These are phyloP conservation scores for Komagataella pastoris DNA, from an alignment of 805 yeast species.

Conservation along the genomic window DNA sequence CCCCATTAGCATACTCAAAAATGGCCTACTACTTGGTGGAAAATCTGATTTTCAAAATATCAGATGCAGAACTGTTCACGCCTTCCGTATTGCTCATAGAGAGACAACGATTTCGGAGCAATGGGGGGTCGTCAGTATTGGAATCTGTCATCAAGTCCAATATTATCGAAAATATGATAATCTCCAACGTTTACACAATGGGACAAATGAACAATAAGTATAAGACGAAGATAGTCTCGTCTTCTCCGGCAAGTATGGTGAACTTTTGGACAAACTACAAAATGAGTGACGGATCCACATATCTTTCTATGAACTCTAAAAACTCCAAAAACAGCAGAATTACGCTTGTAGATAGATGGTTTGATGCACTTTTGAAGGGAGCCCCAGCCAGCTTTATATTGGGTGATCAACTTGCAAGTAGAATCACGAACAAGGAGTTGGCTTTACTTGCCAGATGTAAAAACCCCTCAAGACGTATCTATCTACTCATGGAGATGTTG, in stretches of 20 bases:
- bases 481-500: conserved; percentile 12
- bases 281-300: conserved; percentile 1
- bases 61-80: background rate
- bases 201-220: conserved; percentile 2
- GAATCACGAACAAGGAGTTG: background rate
- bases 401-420: background rate
- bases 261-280: conserved; percentile 13
- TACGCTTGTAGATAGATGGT: conserved; percentile 14
- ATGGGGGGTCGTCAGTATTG: conserved; percentile 29
- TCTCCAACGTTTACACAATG: conserved; percentile 11
- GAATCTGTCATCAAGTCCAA: conserved; percentile 40
- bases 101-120: conserved; percentile 39
- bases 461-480: conserved; percentile 11
- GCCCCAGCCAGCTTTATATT: background rate
- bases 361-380: conserved; percentile 4
- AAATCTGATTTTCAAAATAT: conserved; percentile 7
- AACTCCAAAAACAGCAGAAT: conserved; percentile 13
- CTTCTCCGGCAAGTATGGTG: conserved; percentile 17
- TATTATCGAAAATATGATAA: conserved; percentile 36
- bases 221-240: conserved; percentile 7
- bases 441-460: conserved; percentile 1
- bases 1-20: conserved; percentile 14
- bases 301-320: conserved; percentile 1
- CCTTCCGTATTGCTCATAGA: conserved; percentile 38
- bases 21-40: conserved; percentile 10